Conservation (phyloP, 164 flowering plant genomes). For the Magnolia officinalis region DNA sequence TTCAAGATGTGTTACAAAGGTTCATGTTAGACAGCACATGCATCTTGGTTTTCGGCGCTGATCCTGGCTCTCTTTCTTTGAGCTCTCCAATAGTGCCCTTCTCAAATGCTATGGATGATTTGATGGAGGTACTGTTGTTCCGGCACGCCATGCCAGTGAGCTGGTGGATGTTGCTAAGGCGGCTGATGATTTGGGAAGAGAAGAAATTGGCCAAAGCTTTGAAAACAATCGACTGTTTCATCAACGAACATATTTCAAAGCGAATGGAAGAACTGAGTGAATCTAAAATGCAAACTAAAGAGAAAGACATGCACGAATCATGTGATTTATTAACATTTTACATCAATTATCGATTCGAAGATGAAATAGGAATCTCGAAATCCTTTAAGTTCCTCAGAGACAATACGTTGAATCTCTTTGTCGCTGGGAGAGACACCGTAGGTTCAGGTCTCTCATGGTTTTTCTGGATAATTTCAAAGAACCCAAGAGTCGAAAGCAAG, state of each 20-base stretch:
- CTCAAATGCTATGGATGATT: conserved; percentile 25
- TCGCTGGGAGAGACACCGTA: conserved; percentile 12
- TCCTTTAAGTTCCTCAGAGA: conserved; percentile 11
- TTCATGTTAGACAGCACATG: conserved; percentile 25
- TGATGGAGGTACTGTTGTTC: conserved; percentile 14
- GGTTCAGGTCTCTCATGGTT: conserved; percentile 14
- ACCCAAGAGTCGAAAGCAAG: background rate
- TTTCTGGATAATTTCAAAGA: conserved; percentile 10
- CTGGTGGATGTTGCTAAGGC: conserved; percentile 24
- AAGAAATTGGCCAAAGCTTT: conserved; percentile 11
- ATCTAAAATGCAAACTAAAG: background rate
- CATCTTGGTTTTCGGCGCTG: conserved; percentile 11
- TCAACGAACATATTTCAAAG: conserved; percentile 7
- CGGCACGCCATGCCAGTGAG: conserved; percentile 21
- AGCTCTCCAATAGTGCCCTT: conserved; percentile 16
- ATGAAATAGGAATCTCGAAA: background rate
- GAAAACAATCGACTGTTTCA: conserved; percentile 9
- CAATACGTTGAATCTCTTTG: conserved; percentile 8
- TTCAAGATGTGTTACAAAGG: conserved; percentile 31
- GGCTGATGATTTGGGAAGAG: conserved; percentile 24
- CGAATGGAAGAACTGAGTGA: conserved; percentile 3
- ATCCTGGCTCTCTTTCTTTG: conserved; percentile 11
- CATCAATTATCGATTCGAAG: conserved; percentile 2
- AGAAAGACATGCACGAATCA: background rate
- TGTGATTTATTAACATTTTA: conserved; percentile 13